Percentiles rank a stretch among this genome's conserved stretches.
Evolutionary conservation across 305 asterid genomes (phyloP).

Genomic region (Fraxinus floribunda): DNA sequence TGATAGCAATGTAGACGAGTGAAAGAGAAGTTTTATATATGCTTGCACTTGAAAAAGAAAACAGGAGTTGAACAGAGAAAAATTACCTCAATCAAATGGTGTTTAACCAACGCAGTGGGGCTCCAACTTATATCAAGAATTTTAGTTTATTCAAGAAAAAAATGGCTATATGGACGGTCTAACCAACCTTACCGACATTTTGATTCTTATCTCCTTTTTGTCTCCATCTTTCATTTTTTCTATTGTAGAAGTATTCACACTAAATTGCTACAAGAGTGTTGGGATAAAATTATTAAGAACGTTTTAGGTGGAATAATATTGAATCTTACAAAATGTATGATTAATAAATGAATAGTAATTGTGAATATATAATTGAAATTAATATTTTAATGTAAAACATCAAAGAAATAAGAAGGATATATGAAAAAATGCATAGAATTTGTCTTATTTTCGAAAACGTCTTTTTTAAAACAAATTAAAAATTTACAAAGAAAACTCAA

Average conservation of each 20-base stretch:
- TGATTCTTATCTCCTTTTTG: neutral
- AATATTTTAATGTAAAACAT: too few species aligned
- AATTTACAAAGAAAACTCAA: too few species aligned
- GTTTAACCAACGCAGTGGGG: neutral
- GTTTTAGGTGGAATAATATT: too few species aligned
- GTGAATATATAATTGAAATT: too few species aligned
- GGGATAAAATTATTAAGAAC: too few species aligned
- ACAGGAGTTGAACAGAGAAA: constrained; percentile 13
- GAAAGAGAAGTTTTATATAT: constrained; percentile 27
- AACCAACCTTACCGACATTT: constrained; percentile 11
- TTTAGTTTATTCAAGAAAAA: neutral
- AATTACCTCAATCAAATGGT: neutral
- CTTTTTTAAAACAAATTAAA: too few species aligned
- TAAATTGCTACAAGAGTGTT: neutral
- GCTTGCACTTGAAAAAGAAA: neutral
- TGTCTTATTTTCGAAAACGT: too few species aligned
- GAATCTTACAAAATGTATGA: neutral
- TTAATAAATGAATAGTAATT: too few species aligned
- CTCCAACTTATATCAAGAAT: neutral
- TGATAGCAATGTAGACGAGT: constrained; percentile 25
- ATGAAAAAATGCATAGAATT: neutral
- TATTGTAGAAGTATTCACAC: too few species aligned
- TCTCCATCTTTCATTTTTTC: neutral
- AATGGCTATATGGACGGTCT: constrained; percentile 18
- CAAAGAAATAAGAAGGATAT: neutral